Evolutionary conservation across 1,284 basidiomycete genomes (phyloP), one percentile per base, ranked within the genome.

Genomic region (Bjerkandera adusta): DNA sequence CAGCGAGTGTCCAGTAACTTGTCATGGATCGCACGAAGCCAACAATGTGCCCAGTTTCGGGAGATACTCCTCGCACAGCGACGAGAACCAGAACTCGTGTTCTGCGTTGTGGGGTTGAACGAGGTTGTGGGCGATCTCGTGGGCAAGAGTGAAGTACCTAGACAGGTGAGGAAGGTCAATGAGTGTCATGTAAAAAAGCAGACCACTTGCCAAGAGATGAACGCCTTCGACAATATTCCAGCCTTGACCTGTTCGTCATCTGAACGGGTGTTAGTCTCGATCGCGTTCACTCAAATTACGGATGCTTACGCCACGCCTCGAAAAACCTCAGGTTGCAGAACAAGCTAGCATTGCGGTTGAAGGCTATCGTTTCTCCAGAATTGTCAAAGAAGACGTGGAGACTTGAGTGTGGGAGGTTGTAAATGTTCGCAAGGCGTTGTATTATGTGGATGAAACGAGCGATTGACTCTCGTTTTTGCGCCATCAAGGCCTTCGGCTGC

Each of bases 11-110:
- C n/a, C n/a, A n/a, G n/a, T n/a, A n/a, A n/a, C n/a, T n/a, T n/a
- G n/a, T n/a, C n/a, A n/a, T n/a, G n/a, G n/a, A n/a, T n/a, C n/a
- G n/a, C n/a, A n/a, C n/a, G n/a, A n/a, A n/a, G n/a, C n/a, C n/a
- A n/a, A n/a, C n/a, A n/a, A n/a, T n/a, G n/a, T n/a, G n/a, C n/a
- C n/a, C n/a, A n/a, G n/a, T n/a, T n/a, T n/a, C n/a, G 47, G 48
- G 24, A 80, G 53, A 52, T 76, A 69, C 33, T 71, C 77, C 65
- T 97, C 92, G 51, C 89, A 89, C 16, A 97, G 89, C 5, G 88
- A 84, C 25, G 91, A 92, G 60, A 97, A 95, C 66, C 93, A 97
- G 65, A 96, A 97, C 57, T 94, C 91, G 60, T 96, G 92, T 61
- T 90, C 87, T 3, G 87, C 85, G 57, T 89, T 89, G 57, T 90